Base-by-base conservation (phyloP, 73 alveolate species). In the Paramecium octaurelia region DNA sequence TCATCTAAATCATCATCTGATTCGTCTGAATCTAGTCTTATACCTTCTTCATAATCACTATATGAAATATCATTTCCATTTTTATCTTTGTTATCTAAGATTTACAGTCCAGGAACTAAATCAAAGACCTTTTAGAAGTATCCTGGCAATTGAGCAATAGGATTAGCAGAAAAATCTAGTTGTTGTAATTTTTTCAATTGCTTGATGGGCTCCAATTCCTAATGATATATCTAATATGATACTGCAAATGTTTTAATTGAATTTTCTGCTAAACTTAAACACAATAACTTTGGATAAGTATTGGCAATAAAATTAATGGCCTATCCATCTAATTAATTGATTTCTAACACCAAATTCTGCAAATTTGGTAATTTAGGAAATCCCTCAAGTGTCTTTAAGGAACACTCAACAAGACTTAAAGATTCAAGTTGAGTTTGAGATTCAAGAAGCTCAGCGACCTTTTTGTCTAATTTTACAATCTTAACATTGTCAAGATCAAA, bases 181-280 rank as follows among this genome's bases (percentile, higher is more conserved):
- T 80, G 12, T 43, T 43, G 43, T 46, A 80, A 48, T 42, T 80
- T 44, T 14, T 42, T 80, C 46, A 80, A 80, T 23, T 80, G 3
- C 18, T 80, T 43, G 23, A 80, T 24, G 6, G 91, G 76, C 91
- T 80, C 91, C 21, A 80, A 35, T 20, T 80, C 91, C 91, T 80
- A 80, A 80, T 24, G 40, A 18, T 38, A 38, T 36, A 14, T 3
- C 16, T 24, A 23, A 35, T 75, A 75, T 27, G 84, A 73, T 80
- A 80, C 91, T 10, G 24, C 12, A 18, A 80, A 80, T 20, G 91
- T 80, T 43, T 80, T 40, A 11, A 80, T 80, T 23, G 18, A 11
- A 23, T 80, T 80, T 80, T 40, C 70, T 18, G 91, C 91, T 35
- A 80, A 80, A 35, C 91, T 80, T 46, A 80, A 24, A 64, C 91